Evolutionary conservation across 2,329 filamentous ascomycete genomes (phyloP), one percentile per base, ranked within the genome.

Genomic region (Colletotrichum brevisporum): DNA sequence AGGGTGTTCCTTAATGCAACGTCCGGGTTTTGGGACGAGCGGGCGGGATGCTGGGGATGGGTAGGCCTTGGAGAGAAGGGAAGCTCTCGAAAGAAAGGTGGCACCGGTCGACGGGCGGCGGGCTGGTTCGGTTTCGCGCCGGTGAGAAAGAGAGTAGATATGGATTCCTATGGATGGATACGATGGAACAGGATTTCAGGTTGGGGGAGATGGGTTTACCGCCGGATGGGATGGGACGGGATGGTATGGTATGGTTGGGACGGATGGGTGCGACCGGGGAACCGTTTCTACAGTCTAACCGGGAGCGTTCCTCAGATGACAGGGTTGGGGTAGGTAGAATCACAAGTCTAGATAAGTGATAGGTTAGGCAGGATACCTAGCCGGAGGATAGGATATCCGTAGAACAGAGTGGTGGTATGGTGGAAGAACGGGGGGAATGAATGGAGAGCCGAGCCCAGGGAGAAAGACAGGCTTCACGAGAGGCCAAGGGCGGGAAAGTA

Each of bases 41-140:
- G 18, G 50, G 27, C 47, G 54, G 24, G 31, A 36, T 45, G 58
- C 58, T 53, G 50, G 54, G 36, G 43, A 53, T 39, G 45, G 66
- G 58, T 24, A 24, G 21, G 21, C 21, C 58, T 54, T 48, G 54
- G 26, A 50, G 52, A 36, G 31, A 36, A 36, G 10, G 31, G 31
- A 36, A 36, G 62, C 51, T 62, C 62, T 69, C 60, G 62, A 47
- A 60, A 60, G 55, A 69, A 66, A 65, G 66, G 66, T 69, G 62
- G 61, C 66, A 69, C 48, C 62, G 61, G 66, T 59, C 47, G 65
- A 15, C 18, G 26, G 65, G 64, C 45, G 58, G 15, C 18, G 26
- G 65, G 58, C 45, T 52, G 59, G 60, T 41, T 63, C 26, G 65
- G 47, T 58, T 68, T 68, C 59, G 65, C 45, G 10, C 36, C 43